Base-by-base conservation (phyloP, 345 rosid species). In the Bruguiera gymnorhiza region DNA sequence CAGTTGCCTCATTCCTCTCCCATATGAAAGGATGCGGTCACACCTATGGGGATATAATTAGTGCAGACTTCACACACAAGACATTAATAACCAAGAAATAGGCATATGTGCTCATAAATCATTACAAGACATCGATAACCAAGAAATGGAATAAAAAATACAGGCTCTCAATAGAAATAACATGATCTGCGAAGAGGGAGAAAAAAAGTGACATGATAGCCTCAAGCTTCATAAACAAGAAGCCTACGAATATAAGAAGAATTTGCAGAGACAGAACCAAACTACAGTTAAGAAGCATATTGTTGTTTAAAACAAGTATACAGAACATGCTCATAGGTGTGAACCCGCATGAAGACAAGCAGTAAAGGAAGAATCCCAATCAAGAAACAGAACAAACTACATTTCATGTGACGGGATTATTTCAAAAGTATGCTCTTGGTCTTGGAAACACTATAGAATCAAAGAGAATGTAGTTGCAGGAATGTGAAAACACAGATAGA, bases 1-100 rank as follows among this genome's bases (percentile, higher is more conserved):
- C 71, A 87, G 80, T 65, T 86, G 87, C 83, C 61, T 89, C 89
- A 91, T 78, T 76, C 97, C 99, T 64, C 87, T 89, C 21, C 99
- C 99, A 39, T 73, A 75, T 0, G 91, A 87, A 65, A 95, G 87
- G 60, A 95, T 81, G 70, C 99, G 91, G 36, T 95, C 99, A 70
- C 97, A 91, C 98, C 98, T 94, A 66, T 46, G 75, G 60, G 24
- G 48, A 37, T 9, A 65, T 24, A 29, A 55, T 53, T 39, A 48
- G 3, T 11, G n/a, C 50, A 39, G 66, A 67, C 15, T 23, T 21
- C 57, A 7, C 19, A 7, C 19, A 51, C n/a, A 65, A 60, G 39
- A 62, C 69, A 50, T 13, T 66, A 68, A 18, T 39, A 51, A 64
- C 39, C 31, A 66, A 69, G 62, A 29, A 16, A 57, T 24, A 34